Percentiles rank a stretch among this genome's conserved stretches.
Conservation (phyloP, 106 monocot species). For the Allium fistulosum region DNA sequence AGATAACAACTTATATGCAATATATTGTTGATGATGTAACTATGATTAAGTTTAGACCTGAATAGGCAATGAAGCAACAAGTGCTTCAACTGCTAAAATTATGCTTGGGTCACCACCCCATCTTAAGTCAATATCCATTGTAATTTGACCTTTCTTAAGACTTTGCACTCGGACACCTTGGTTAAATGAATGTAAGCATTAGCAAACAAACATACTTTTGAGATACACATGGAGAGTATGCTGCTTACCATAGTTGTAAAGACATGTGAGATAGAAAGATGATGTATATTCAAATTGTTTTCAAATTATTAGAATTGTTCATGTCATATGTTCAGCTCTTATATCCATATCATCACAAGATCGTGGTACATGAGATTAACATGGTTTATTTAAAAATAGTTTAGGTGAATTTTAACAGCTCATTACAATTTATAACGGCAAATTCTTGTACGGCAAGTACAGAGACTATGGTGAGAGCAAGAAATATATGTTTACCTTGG, state of each 20-base stretch:
- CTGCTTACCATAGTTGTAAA: background rate
- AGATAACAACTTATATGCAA: background rate
- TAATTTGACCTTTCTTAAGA: conserved; percentile 89
- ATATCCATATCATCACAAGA: too few species aligned
- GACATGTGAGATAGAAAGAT: background rate
- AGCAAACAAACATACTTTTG: background rate
- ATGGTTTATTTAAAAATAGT: too few species aligned
- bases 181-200: conserved; percentile 3
- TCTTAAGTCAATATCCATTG: conserved; percentile 92
- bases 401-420: too few species aligned
- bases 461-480: too few species aligned
- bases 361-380: too few species aligned
- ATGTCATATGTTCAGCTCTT: too few species aligned
- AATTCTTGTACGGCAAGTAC: too few species aligned
- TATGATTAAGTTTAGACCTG: conserved; percentile 40
- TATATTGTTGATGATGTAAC: background rate
- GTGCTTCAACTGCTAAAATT: conserved; percentile 89
- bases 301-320: too few species aligned
- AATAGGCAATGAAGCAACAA: conserved; percentile 93
- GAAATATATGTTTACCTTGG: too few species aligned
- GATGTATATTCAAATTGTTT: background rate
- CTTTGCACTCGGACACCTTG: conserved; percentile 92
- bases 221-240: conserved; percentile 1
- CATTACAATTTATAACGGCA: too few species aligned
- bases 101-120: conserved; percentile 99